Conservation (phyloP, 2,329 filamentous ascomycete genomes). For the Fusarium devonianum region DNA sequence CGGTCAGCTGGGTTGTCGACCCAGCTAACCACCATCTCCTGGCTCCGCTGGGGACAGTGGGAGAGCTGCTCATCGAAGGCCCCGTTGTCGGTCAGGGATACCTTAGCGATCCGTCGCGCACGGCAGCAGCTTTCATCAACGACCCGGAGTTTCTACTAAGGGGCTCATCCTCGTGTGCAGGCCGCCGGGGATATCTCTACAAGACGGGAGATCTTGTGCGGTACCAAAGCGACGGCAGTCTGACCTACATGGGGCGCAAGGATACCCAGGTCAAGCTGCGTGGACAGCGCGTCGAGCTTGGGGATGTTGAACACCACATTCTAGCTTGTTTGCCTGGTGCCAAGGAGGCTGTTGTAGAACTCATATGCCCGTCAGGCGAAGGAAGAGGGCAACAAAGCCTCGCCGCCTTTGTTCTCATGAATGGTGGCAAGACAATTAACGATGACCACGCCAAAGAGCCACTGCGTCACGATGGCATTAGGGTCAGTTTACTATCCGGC, state of each 20-base stretch:
- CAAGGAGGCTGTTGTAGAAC: slow-evolving; percentile 4
- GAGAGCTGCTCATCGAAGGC: slow-evolving; percentile 5
- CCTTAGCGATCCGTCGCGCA: not conserved
- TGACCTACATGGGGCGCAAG: slow-evolving; percentile 1
- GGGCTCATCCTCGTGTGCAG: not conserved
- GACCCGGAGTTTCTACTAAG: not conserved
- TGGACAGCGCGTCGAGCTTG: slow-evolving; percentile 4
- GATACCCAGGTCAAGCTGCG: slow-evolving; percentile 2
- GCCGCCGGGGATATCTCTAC: not conserved
- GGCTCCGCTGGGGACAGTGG: not conserved
- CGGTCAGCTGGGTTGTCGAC: slow-evolving; percentile 2
- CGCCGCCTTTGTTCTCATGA: not conserved
- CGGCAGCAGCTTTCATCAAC: not conserved
- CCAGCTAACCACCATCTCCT: not conserved
- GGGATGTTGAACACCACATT: slow-evolving; percentile 2
- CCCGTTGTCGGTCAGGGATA: slow-evolving; percentile 7
- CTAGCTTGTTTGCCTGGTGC: not conserved
- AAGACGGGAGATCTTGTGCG: slow-evolving; percentile 4
- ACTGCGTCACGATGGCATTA: not conserved
- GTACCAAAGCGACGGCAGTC: not conserved
- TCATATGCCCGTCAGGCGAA: not conserved
- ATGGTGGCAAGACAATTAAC: not conserved
- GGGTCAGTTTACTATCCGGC: not conserved
- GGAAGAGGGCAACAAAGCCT: not conserved
- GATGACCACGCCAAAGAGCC: not conserved